Evolutionary conservation across 768 basidiomycete genomes (phyloP).

Genomic region (Paxillus ammoniavirescens): DNA sequence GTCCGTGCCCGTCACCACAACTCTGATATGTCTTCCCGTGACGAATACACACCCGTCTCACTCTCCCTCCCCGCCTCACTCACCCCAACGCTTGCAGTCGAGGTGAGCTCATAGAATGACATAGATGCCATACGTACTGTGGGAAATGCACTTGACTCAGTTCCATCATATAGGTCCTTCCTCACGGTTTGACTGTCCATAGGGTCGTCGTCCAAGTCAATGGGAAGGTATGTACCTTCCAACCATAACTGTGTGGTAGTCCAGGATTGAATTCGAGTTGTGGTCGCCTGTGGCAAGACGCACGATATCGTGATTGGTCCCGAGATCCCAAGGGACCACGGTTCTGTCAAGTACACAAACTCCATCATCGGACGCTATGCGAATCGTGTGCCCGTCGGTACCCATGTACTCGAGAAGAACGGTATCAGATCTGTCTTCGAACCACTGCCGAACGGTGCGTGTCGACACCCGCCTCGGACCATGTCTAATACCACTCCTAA

Average conservation of each 20-base stretch:
- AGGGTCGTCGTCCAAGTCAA: slow-evolving; percentile 62
- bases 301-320: slow-evolving; percentile 79
- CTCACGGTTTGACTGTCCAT: slow-evolving; percentile 68
- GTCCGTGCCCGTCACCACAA: too few species aligned
- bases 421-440: slow-evolving; percentile 48
- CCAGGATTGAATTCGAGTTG: neutral
- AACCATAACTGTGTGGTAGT: neutral
- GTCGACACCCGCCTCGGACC: slow-evolving; percentile 17
- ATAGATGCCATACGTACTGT: slow-evolving; percentile 6
- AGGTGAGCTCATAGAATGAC: slow-evolving; percentile 52
- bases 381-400: slow-evolving; percentile 68
- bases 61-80: slow-evolving; percentile 50
- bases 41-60: slow-evolving; percentile 48
- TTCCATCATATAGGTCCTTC: slow-evolving; percentile 48
- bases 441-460: slow-evolving; percentile 38
- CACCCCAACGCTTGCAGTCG: slow-evolving; percentile 59
- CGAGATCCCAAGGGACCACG: slow-evolving; percentile 57
- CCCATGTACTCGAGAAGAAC: slow-evolving; percentile 50
- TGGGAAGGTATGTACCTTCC: slow-evolving; percentile 48
- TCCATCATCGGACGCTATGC: slow-evolving; percentile 71
- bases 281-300: slow-evolving; percentile 40
- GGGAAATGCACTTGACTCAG: neutral
- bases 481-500: neutral
- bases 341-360: slow-evolving; percentile 66
- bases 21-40: slow-evolving; percentile 29